Conservation (phyloP, 345 rosid species). For the Camelina neglecta region DNA sequence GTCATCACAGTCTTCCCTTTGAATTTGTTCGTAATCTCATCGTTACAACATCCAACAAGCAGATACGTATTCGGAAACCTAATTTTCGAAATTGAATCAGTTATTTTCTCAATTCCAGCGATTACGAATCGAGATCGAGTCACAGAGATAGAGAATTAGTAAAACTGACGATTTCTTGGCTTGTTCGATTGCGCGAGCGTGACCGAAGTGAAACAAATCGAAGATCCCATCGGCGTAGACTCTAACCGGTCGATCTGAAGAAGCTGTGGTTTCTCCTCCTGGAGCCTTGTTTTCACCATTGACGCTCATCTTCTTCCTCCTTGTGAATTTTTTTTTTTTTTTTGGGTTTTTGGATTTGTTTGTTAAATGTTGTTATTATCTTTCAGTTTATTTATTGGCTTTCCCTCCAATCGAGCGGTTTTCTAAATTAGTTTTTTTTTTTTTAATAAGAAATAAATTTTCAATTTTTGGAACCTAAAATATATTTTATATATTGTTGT, state of each 20-base stretch:
- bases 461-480: slow-evolving; percentile 2
- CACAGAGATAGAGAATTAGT: neutral
- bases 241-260: slow-evolving; percentile 48
- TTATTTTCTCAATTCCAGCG: neutral
- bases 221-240: slow-evolving; percentile 74
- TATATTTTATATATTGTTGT: neutral
- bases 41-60: slow-evolving; percentile 75
- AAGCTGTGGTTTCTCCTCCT: slow-evolving; percentile 2
- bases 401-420: slow-evolving; percentile 44
- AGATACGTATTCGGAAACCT: slow-evolving; percentile 72
- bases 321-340: neutral
- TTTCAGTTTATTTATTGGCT: slow-evolving; percentile 29
- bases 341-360: neutral
- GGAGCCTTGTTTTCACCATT: slow-evolving; percentile 20
- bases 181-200: slow-evolving; percentile 75
- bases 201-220: slow-evolving; percentile 76
- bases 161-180: slow-evolving; percentile 60
- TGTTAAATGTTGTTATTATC: slow-evolving; percentile 2
- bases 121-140: neutral
- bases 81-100: neutral
- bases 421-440: slow-evolving; percentile 20
- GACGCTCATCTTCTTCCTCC: slow-evolving; percentile 19
- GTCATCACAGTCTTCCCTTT: slow-evolving; percentile 84
- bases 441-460: neutral
- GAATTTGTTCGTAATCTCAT: slow-evolving; percentile 59